Base-by-base conservation (phyloP, 305 asterid genomes). In the Solanum hybrid region DNA sequence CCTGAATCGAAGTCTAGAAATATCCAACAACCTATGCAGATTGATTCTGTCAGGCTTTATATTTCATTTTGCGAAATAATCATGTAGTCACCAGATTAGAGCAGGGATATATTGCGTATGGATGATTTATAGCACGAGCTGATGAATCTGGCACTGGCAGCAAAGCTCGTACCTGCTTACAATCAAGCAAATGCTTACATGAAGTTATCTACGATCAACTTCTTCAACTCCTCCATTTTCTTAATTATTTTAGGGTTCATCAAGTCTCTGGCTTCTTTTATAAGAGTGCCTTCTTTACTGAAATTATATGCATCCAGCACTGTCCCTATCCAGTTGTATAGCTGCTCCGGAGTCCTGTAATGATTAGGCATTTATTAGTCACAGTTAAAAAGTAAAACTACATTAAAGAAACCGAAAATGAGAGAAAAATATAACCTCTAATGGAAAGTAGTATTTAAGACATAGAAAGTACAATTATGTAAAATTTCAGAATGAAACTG, bases 221-320 rank as follows among this genome's bases (percentile, higher is more conserved):
- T 94, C 91, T 94, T 94, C 69, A 98, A 90, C 90, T 89, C 96
- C 91, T 95, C 98, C 86, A 98, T 91, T 89, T 96, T 97, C 26
- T 92, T 95, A 90, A 98, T 92, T 51, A 95, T 69, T 90, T 91
- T 91, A 3, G 98, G 98, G 89, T 92, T 95, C 99, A 97, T 94
- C 90, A 98, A 85, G 92, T 97, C 99, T 89, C 96, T 94, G 36
- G 99, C 98, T 94, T 97, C 96, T 87, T 92, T 94, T 61, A 95
- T 86, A 86, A 96, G 96, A 82, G 96, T 94, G 78, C 98, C 98
- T 91, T 95, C 98, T 92, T 95, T 94, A 92, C 99, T 98, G 91
- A 90, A 93, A 90, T 95, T 85, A 90, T 95, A 97, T 67, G 99
- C 98, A 91, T 95, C 97, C 82, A 96, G 94, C 81, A 97, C 92